Conservation (phyloP, 805 yeast genomes). For the Wickerhamomyces mucosus region DNA sequence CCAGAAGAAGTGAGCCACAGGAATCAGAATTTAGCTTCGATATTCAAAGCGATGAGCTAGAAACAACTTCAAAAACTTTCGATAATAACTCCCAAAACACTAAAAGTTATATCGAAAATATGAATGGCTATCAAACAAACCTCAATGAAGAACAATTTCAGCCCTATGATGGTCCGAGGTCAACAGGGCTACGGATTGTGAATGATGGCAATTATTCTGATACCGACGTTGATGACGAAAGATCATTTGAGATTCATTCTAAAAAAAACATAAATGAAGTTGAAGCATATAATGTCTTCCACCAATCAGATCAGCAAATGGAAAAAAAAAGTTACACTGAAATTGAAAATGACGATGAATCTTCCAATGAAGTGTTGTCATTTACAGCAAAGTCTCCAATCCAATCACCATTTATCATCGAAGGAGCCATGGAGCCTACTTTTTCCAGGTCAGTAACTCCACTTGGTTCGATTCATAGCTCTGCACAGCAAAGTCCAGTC, state of each 20-base stretch:
- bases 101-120: no score
- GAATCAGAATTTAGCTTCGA: no score
- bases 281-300: slow-evolving; percentile 11
- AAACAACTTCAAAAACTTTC: no score
- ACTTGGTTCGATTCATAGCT: slow-evolving; percentile 1
- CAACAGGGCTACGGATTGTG: slow-evolving; percentile 18
- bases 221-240: slow-evolving; percentile 6
- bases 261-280: slow-evolving; percentile 6
- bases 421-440: slow-evolving; percentile 7
- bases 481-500: slow-evolving; percentile 4
- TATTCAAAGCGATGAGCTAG: no score
- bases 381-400: slow-evolving; percentile 27
- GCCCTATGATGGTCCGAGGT: not conserved
- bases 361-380: slow-evolving; percentile 19
- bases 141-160: not conserved
- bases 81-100: no score
- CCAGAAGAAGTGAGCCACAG: no score
- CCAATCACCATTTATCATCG: slow-evolving; percentile 19
- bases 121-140: no score
- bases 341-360: slow-evolving; percentile 12
- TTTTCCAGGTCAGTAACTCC: slow-evolving; percentile 4
- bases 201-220: slow-evolving; percentile 19
- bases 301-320: slow-evolving; percentile 5
- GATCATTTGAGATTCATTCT: slow-evolving; percentile 8
- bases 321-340: not conserved